Conservation (phyloP, 1,284 basidiomycete species). For the Trametes polyzona region DNA sequence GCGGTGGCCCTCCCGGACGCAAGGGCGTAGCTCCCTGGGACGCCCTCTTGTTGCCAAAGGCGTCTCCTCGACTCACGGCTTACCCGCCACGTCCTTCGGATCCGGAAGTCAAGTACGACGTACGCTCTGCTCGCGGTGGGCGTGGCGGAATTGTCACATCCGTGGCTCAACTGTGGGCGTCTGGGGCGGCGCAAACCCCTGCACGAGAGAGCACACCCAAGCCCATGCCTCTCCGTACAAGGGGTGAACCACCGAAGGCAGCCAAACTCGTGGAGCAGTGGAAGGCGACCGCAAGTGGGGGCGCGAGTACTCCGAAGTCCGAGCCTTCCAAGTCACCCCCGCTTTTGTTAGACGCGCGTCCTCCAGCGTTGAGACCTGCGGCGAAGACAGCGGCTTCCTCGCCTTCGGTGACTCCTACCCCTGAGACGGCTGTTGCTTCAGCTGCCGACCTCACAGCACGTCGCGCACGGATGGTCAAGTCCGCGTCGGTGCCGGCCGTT, state of each 20-base stretch:
- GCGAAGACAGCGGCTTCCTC: constrained; percentile 16
- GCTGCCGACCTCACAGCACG: constrained; percentile 32
- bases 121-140: constrained; percentile 78
- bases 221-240: background rate
- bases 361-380: constrained; percentile 12
- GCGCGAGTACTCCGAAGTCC: constrained; percentile 5
- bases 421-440: constrained; percentile 15
- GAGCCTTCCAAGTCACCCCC: constrained; percentile 12
- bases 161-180: constrained; percentile 75
- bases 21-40: constrained; percentile 10
- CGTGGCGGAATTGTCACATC: constrained; percentile 75
- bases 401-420: constrained; percentile 10
- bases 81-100: constrained; percentile 44
- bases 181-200: constrained; percentile 35
- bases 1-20: background rate
- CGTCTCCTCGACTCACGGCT: constrained; percentile 27
- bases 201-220: constrained; percentile 1
- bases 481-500: constrained; percentile 63
- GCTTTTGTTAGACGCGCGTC: constrained; percentile 1
- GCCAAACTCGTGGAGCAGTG: constrained; percentile 17
- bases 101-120: constrained; percentile 66
- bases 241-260: constrained; percentile 6
- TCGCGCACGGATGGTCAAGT: constrained; percentile 48
- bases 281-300: background rate
- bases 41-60: constrained; percentile 17